Evolutionary conservation across 1,139 yeast species (phyloP), one percentile per base, ranked within the genome.

Genomic region (Pichia sp.): DNA sequence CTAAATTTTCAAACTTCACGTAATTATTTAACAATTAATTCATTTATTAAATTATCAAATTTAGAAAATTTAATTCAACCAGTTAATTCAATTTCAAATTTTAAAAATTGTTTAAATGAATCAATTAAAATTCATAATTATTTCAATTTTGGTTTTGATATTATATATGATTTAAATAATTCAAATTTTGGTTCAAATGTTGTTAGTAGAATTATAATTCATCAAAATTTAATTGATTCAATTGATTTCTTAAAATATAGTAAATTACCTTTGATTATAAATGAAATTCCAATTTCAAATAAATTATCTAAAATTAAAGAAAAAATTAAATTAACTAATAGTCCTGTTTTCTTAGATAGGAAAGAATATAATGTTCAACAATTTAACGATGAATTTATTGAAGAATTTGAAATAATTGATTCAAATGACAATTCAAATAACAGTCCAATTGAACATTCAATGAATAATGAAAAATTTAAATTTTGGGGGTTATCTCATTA

Each of bases 401-500:
- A 49, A 31, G 32, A 33, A n/a, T 56, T 58, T 43, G 62, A 59
- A 39, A 40, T 59, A 32, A 49, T 59, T 12, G 39, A 41, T 12
- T 12, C 22, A 21, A 23, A 19, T 12, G 7, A 3, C 28, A 31
- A 22, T 34, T 38, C 11, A n/a, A 42, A 34, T 2, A n/a, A n/a
- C n/a, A n/a, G n/a, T n/a, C n/a, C n/a, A n/a, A n/a, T n/a, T n/a
- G 30, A 26, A 14, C 14, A 22, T 10, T 7, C 24, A 22, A 7
- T 10, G 10, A 10, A 14, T 14, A 43, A 44, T 34, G 42, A 46
- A 4, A 54, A 51, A 32, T 41, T 45, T 31, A 53, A 54, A 28
- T 50, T 52, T 33, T 76, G 81, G 79, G 80, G 80, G 10, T 72
- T 73, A 51, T 68, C 74, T 17, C 69, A 68, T 48, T 53, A 74